Base-by-base conservation (phyloP, 441 rosid genomes). In the Rhodomyrtus psidioides region DNA sequence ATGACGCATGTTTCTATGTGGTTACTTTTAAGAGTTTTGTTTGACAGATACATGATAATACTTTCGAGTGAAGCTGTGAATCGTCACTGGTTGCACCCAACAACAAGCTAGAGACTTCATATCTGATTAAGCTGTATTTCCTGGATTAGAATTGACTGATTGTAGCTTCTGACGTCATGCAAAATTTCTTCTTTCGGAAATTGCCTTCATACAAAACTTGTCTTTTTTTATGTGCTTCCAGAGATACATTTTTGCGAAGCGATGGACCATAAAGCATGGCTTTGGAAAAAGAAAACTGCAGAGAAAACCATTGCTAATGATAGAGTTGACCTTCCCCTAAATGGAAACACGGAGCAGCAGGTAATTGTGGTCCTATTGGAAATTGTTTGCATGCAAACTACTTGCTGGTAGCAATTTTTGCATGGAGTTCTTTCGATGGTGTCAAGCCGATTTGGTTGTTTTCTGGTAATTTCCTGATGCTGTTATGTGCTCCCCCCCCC, bases 261-360 rank as follows among this genome's bases (percentile, higher is more conserved):
- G 44, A 95, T 96, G 98, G 98, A 96, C 84, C 91, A 92, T 49
- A 96, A 93, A 87, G 82, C 93, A 39, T 93, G 98, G 99, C 91
- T 92, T 85, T 93, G 98, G 98, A 92, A 92, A 92, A 96, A 95
- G 93, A 94, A 91, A 91, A 91, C 96, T 24, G 76, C 88, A 9
- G 98, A 94, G 91, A 93, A 93, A 90, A 88, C 85, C 60, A 84
- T 90, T 85, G 89, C 93, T 84, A 86, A 93, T 49, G 93, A 90
- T 24, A 88, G 87, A 85, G 70, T 83, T 21, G 87, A 88, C 46
- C 59, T 85, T 12, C 86, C 92, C 19, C 75, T 83, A n/a, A 90
- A 92, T 51, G 94, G 74, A 87, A 86, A 86, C 82, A 90, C 90
- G 49, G 93, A 91, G 81, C 97, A 94, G 95, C 49, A 70, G 79